Conservation (phyloP, 345 rosid genomes). For the Aethionema arabicum region DNA sequence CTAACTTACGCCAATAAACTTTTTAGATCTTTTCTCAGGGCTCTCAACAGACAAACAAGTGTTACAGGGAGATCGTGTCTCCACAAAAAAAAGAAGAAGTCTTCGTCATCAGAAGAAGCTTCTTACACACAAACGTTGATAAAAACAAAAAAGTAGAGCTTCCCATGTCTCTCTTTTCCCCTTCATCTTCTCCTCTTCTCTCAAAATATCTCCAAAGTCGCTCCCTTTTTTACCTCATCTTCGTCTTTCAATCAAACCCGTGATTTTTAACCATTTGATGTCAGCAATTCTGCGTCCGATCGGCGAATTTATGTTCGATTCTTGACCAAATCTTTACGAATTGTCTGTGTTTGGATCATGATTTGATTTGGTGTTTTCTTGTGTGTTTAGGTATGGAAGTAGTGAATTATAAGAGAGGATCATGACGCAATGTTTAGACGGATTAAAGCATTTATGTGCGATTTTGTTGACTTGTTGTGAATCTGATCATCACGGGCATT, state of each 20-base stretch:
- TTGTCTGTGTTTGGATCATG: too few species aligned
- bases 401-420: constrained; percentile 43
- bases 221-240: background rate
- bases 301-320: constrained; percentile 24
- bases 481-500: constrained; percentile 45
- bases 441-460: constrained; percentile 48
- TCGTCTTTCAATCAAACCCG: background rate
- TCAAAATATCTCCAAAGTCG: constrained; percentile 24
- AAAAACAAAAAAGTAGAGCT: background rate
- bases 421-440: constrained; percentile 74
- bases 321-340: background rate
- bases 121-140: background rate
- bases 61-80: constrained; percentile 21
- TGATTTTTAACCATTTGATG: constrained; percentile 10
- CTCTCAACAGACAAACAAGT: constrained; percentile 31
- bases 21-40: constrained; percentile 27
- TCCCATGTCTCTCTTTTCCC: background rate
- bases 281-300: constrained; percentile 10
- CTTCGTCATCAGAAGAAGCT: constrained; percentile 23
- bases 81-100: background rate
- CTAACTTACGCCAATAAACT: constrained; percentile 21
- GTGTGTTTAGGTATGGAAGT: constrained; percentile 64
- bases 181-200: constrained; percentile 3
- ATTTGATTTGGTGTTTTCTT: background rate
- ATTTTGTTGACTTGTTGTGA: constrained; percentile 56